Percentiles rank a stretch among this genome's conserved stretches.
Conservation (phyloP, 495 filamentous ascomycete genomes). For the Pyrenopolyporus hunteri region DNA sequence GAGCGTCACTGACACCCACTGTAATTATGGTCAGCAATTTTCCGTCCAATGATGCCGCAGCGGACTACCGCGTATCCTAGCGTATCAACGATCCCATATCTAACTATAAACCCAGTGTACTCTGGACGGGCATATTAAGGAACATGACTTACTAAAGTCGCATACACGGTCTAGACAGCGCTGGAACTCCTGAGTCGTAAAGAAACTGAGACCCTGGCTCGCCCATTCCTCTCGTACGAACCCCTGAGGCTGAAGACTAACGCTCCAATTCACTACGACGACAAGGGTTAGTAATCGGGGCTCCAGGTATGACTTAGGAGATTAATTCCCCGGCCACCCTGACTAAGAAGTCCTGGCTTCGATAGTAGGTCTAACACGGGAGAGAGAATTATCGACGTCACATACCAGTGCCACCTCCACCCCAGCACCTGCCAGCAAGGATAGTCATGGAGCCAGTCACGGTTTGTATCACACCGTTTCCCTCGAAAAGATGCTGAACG, state of each 20-base stretch:
- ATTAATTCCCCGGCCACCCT: not conserved
- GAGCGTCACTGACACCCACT: slow-evolving; percentile 78
- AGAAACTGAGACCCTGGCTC: slow-evolving; percentile 72
- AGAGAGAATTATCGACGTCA: not conserved
- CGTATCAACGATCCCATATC: not conserved
- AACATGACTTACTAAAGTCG: slow-evolving; percentile 32
- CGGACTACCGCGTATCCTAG: too few species aligned
- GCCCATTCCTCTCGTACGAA: slow-evolving; percentile 88
- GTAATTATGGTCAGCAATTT: slow-evolving; percentile 48
- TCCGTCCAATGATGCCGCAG: not conserved
- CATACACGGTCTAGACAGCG: slow-evolving; percentile 70
- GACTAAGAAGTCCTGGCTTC: not conserved
- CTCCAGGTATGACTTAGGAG: not conserved
- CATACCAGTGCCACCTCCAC: slow-evolving; percentile 73
- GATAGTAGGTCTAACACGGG: not conserved
- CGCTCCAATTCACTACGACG: slow-evolving; percentile 76
- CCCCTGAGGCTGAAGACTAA: slow-evolving; percentile 78
- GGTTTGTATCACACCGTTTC: slow-evolving; percentile 55
- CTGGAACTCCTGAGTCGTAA: slow-evolving; percentile 77
- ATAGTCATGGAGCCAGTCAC: slow-evolving; percentile 70
- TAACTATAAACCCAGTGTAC: not conserved
- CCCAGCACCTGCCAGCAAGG: slow-evolving; percentile 77
- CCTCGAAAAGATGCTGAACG: slow-evolving; percentile 67
- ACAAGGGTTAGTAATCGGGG: not conserved
- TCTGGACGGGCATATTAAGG: slow-evolving; percentile 45